These are phyloP conservation scores for Meira nashicola DNA, from an alignment of 1,284 basidiomycete species.

Conservation along the genomic window DNA sequence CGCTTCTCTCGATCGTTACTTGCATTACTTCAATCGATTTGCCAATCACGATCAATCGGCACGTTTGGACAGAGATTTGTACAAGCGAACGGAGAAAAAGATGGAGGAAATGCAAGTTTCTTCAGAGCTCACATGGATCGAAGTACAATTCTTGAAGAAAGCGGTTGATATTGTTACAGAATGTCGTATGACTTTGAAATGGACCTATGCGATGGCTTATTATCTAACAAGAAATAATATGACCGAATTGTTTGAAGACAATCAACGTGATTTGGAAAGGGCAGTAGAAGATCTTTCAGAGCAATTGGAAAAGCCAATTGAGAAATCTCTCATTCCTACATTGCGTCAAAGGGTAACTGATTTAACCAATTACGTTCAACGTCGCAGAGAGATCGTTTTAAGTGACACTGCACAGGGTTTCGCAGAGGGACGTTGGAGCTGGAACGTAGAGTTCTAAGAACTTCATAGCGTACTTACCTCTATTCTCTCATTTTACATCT, in stretches of 20 bases:
- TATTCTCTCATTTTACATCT: too few relatives aligned
- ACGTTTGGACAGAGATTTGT: slow-evolving; percentile 85
- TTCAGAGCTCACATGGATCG: slow-evolving; percentile 90
- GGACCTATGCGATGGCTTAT: slow-evolving; percentile 99
- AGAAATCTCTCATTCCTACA: slow-evolving; percentile 72
- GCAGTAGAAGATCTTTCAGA: slow-evolving; percentile 94
- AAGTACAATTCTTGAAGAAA: slow-evolving; percentile 97
- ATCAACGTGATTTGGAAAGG: slow-evolving; percentile 88
- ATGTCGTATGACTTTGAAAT: slow-evolving; percentile 92
- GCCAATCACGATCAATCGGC: slow-evolving; percentile 98
- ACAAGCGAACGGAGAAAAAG: slow-evolving; percentile 95
- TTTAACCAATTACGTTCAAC: slow-evolving; percentile 78
- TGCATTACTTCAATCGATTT: slow-evolving; percentile 68
- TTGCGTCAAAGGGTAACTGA: slow-evolving; percentile 89
- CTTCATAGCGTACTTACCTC: too few relatives aligned
- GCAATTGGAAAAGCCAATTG: slow-evolving; percentile 82
- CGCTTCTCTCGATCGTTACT: slow-evolving; percentile 84
- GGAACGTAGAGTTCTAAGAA: slow-evolving; percentile 35
- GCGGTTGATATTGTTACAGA: slow-evolving; percentile 78
- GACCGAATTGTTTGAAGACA: slow-evolving; percentile 95
- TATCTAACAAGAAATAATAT: slow-evolving; percentile 79
- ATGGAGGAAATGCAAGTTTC: slow-evolving; percentile 99
- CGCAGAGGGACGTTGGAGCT: slow-evolving; percentile 67
- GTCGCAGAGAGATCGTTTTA: slow-evolving; percentile 86
- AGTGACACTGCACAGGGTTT: slow-evolving; percentile 90